Base-by-base conservation (phyloP, 768 basidiomycete species). In the Strobilomyces echinocephalus region DNA sequence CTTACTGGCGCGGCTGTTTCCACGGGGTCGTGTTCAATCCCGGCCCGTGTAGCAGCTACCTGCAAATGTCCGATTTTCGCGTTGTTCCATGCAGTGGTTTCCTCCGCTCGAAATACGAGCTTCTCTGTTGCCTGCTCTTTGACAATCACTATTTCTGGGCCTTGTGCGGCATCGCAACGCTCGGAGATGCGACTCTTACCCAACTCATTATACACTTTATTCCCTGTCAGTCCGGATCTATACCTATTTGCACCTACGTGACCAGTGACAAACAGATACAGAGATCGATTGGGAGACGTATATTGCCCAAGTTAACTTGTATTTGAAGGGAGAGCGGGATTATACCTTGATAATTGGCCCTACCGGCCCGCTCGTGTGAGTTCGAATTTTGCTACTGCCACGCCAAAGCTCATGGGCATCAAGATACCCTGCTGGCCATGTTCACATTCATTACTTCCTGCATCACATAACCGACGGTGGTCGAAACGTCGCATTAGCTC, bases 251-350 rank as follows among this genome's bases (percentile, higher is more conserved):
- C 41, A 35, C 43, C 33, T 33, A 47, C 56, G 40, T 62, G 52
- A 65, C 65, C 56, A 46, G 41, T 38, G 39, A 40, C 57, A 33
- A 49, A 47, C 74, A 97, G 95, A 95, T 73, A 98, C 97, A 11
- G 95, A 99, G 72, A 99, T 99, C 62, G 97, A 99, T 72, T 98
- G 91, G 85, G 80, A 86, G 63, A 97, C 97, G 0, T 99, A 99
- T 66, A 92, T 97, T 84, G 74, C 86, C 49, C 97, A 98, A 49
- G 79, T 89, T 1, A 78, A 85, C 52, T 67, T 87, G 39, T 93
- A 90, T 72, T 62, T 89, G 44, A 79, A 82, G 50, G 94, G 94
- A 33, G 87, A 95, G 67, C 77, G 85, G 44, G 81, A 94, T 63
- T 99, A 99, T 66, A 77, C 81, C 12, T 69, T 75, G 54, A 87